These are phyloP conservation scores for Microcyclospora tardicrescens DNA, from an alignment of 2,329 filamentous ascomycete genomes.

Conservation along the genomic window DNA sequence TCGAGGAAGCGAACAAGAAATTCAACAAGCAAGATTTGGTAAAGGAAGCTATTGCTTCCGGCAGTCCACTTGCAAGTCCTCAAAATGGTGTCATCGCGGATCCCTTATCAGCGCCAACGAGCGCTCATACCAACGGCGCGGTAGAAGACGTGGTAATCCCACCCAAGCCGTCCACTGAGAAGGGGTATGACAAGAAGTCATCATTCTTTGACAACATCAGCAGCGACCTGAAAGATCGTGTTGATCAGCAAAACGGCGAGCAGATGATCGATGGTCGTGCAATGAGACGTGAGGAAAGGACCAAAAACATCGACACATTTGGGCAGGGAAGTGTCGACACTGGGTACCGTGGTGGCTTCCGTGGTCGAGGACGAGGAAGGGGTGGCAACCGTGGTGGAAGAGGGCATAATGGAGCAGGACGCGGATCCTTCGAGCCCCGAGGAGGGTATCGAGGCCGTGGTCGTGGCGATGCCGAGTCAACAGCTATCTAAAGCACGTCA, in stretches of 20 bases:
- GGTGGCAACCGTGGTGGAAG: conserved; percentile 36
- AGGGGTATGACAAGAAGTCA: conserved; percentile 69
- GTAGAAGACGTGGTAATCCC: conserved; percentile 36
- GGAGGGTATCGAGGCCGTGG: not conserved
- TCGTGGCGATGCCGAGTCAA: not conserved
- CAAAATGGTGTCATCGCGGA: conserved; percentile 12
- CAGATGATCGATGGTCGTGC: conserved; percentile 57
- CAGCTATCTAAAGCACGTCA: not conserved
- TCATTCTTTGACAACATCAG: conserved; percentile 99
- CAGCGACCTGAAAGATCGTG: conserved; percentile 79
- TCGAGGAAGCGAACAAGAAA: conserved; percentile 71
- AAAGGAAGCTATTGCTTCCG: conserved; percentile 72
- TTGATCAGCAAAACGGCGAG: conserved; percentile 44
- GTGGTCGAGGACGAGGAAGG: conserved; percentile 65
- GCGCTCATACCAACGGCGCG: conserved; percentile 6
- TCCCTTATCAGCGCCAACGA: conserved; percentile 14
- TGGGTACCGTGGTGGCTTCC: conserved; percentile 58
- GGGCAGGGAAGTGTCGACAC: conserved; percentile 88
- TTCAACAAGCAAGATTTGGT: conserved; percentile 80
- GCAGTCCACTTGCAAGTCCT: conserved; percentile 46
- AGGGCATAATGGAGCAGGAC: not conserved
- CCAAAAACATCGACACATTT: conserved; percentile 94
- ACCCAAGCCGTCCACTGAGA: conserved; percentile 24
- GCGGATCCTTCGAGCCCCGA: too few relatives aligned
- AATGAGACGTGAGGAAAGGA: conserved; percentile 85